Evolutionary conservation across 345 rosid species (phyloP), one percentile per base, ranked within the genome.

Genomic region (Populus euphratica): DNA sequence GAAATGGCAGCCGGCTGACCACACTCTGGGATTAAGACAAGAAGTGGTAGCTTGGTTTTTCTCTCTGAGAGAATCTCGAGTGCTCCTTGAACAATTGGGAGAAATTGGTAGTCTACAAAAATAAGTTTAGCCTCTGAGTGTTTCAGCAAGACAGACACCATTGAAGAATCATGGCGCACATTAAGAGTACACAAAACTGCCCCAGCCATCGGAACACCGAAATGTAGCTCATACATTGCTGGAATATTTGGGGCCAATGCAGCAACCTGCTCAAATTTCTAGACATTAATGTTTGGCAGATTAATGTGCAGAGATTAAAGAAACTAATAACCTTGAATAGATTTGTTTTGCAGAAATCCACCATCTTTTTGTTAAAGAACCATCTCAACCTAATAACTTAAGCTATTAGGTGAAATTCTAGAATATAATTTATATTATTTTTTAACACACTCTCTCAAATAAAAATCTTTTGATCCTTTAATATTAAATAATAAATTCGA

Each of bases 121-220:
- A 88, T 38, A 71, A 78, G 2, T 77, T 87, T 86, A n/a, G 90
- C 89, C 73, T 81, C 91, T 0, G 91, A 88, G 86, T 90, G 93
- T 54, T 63, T 81, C 76, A 90, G 81, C 36, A 90, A 33, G 71
- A 73, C 74, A 8, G 91, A 80, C 41, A 90, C 85, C 87, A 78
- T 83, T 1, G 85, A 70, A 36, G 90, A 76, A 81, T 90, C 88
- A 62, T 87, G 85, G n/a, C 93, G 91, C 14, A 70, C 76, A 74
- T 90, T 90, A 17, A 90, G 84, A 0, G 93, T 79, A 77, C 91
- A 88, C 62, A 90, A 87, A 78, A 90, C 81, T 8, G 89, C 90
- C 73, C 90, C 93, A 0, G 89, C 88, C 91, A 87, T 90, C 38
- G 93, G 93, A 81, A 86, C 89, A 68, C 85, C 89, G 78, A 90